phyloP scores from a whole-genome alignment of 2,329 filamentous ascomycete genomes.

The Purpureocillium lavendulum region DNA sequence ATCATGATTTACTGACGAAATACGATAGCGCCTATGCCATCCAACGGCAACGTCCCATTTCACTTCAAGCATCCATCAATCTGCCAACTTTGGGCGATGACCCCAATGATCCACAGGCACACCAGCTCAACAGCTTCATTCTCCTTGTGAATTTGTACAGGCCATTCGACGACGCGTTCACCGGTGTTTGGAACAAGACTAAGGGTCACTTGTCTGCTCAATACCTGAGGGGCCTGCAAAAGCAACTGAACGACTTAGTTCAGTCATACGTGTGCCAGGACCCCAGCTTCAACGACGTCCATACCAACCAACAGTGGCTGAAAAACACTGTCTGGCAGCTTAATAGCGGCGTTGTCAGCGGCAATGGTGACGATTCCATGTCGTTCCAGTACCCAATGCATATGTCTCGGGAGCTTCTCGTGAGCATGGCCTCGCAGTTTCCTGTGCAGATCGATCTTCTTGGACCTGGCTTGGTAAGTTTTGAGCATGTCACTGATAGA shows the following conservation, averaged over 20 bases:
- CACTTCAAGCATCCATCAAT: constrained; percentile 60
- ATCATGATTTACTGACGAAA: too few relatives aligned
- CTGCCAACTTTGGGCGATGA: constrained; percentile 56
- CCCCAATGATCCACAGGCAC: constrained; percentile 43
- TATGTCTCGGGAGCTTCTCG: constrained; percentile 53
- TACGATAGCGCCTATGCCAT: constrained; percentile 56
- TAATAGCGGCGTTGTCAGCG: constrained; percentile 39
- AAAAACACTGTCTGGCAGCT: constrained; percentile 58
- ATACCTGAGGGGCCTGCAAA: constrained; percentile 51
- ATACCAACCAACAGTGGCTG: constrained; percentile 56
- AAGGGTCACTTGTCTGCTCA: constrained; percentile 46
- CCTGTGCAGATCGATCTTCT: constrained; percentile 67
- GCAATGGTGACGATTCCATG: constrained; percentile 41
- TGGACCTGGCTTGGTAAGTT: constrained; percentile 61
- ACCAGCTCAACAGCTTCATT: constrained; percentile 48
- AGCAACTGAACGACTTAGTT: constrained; percentile 50
- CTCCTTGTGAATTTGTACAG: constrained; percentile 55
- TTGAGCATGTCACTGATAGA: too few relatives aligned
- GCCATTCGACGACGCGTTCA: constrained; percentile 57
- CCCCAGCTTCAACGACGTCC: constrained; percentile 44
- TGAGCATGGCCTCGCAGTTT: constrained; percentile 61
- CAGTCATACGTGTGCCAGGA: constrained; percentile 45
- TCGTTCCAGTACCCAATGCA: constrained; percentile 57
- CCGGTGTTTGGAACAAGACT: constrained; percentile 59
- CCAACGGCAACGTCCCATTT: constrained; percentile 60